Base-by-base conservation (phyloP, 2,329 filamentous ascomycete species). In the Atkinsonella hypoxylon region DNA sequence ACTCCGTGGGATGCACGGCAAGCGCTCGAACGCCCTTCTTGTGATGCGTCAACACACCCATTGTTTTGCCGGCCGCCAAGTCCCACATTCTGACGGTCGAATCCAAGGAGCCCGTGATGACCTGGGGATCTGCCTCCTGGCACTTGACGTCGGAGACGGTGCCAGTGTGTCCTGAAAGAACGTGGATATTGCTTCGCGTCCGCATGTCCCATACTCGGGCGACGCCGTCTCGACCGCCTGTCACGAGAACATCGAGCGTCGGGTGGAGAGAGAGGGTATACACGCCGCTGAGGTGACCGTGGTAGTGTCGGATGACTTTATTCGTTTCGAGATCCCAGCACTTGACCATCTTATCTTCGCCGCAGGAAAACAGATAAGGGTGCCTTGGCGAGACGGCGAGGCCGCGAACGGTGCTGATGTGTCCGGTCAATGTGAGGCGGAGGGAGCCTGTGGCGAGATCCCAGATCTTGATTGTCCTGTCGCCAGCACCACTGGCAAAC, bases 321-420 rank as follows among this genome's bases (percentile, higher is more conserved):
- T 98, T 98, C n/a, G 91, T 96, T 69, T 98, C 93, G 57, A 98
- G 72, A 71, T 98, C 93, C 93, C 93, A 98, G 71, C 93, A 98
- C 70, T 98, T 98, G 55, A 98, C 93, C 90, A 96, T 96, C 74
- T 98, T 98, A 67, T 98, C 93, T 69, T 98, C 93, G 52, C 89
- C 94, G 62, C 93, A 98, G 11, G 89, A 95, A 69, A 98, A 98
- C 10, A 98, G 78, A 64, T 98, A 98, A 0, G 93, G 94, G 69
- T 98, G 93, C 45, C 93, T 77, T 15, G 90, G 87, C 18, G 89
- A 95, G 8, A 98, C 88, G 0, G 91, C 93, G 45, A 98, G 77
- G 2, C 93, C 93, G 49, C 90, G 83, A 1, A 96, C 90, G 4
- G 89, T 94, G 46, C 88, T 94, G 61, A 95, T 96, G 68, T 96